These are phyloP conservation scores for Lachnellula subtilissima DNA, from an alignment of 2,329 filamentous ascomycete genomes.

Conservation along the genomic window DNA sequence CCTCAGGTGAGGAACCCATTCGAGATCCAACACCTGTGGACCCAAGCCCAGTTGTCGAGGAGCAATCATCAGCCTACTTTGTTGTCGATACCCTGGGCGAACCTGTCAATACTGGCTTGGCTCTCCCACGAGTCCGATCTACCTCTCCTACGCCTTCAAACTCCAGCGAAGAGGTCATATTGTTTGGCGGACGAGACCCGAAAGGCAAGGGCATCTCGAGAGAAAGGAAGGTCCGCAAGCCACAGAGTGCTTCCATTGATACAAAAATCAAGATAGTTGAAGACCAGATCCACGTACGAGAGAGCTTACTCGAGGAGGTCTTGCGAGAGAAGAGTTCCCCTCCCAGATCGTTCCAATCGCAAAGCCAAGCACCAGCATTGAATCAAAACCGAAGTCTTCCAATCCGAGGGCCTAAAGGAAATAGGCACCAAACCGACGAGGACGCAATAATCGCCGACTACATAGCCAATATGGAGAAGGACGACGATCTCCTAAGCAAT, in stretches of 20 bases:
- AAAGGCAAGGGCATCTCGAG: slow-evolving; percentile 9
- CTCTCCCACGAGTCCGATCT: slow-evolving; percentile 28
- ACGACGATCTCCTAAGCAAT: slow-evolving; percentile 16
- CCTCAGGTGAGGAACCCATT: neutral
- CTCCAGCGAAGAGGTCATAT: slow-evolving; percentile 69
- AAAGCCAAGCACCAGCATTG: neutral
- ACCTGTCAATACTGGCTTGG: slow-evolving; percentile 28
- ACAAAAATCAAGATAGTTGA: slow-evolving; percentile 27
- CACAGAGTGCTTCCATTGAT: slow-evolving; percentile 18
- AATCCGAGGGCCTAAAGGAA: neutral
- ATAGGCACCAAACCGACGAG: slow-evolving; percentile 7
- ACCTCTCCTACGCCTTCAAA: slow-evolving; percentile 41
- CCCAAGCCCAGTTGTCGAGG: neutral
- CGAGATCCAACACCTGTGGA: neutral
- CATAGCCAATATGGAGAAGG: slow-evolving; percentile 33
- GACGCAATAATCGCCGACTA: slow-evolving; percentile 30
- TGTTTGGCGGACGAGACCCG: slow-evolving; percentile 54
- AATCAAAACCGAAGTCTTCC: neutral
- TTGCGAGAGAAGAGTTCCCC: neutral
- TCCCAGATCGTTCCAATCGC: neutral
- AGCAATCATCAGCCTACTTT: slow-evolving; percentile 22
- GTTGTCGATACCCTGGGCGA: slow-evolving; percentile 34
- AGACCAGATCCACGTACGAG: slow-evolving; percentile 25
- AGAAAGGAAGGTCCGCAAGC: neutral
- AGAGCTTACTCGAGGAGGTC: slow-evolving; percentile 25